Evolutionary conservation across 2,329 filamentous ascomycete species (phyloP), one percentile per base, ranked within the genome.

Genomic region (Paraphoma chrysanthemicola): DNA sequence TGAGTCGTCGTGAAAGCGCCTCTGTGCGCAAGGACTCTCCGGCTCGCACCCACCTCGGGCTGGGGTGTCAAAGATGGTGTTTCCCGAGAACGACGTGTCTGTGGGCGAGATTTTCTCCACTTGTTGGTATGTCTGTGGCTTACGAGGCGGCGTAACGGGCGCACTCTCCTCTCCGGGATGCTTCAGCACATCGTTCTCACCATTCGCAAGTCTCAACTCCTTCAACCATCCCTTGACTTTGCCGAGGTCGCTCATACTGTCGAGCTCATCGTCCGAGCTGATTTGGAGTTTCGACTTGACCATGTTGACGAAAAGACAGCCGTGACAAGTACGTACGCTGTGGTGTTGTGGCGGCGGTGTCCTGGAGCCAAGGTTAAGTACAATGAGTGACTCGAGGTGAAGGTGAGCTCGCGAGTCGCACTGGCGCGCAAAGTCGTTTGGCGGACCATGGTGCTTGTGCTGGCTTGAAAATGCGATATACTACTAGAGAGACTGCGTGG

Each of bases 31-130:
- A 3, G 18, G 38, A 18, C 16, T 31, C 30, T 10, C 17, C 14
- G 30, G 17, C 12, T 44, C 46, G 33, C 14, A 36, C 10, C 14
- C 33, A 2, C 9, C 10, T n/a, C n/a, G 29, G 46, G 31, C 14
- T 1, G 57, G 61, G 2, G 43, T 46, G 42, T 70, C 67, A 59
- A 72, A 73, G 41, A 73, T 48, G 18, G 52, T 60, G n/a, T 50
- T 12, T 6, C 48, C 44, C 0, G 68, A 70, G 49, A 71, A 72
- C 3, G 49, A 56, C 0, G 69, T 70, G 16, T 70, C 56, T 1
- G 69, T 72, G 2, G 69, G 70, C 23, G 69, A 73, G 2, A 58
- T 10, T 4, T 64, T 56, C 1, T 62, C 52, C 14, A 36, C 33
- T 7, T 53, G 14, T 10, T 6, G 14, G 18, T 11, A 10, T 14